A percentile compares a stretch with the other conserved stretches of the same genome.
These are phyloP conservation scores for Pilobolus umbonatus DNA, from an alignment of 192 early-diverging fungal genomes.

Conservation along the genomic window DNA sequence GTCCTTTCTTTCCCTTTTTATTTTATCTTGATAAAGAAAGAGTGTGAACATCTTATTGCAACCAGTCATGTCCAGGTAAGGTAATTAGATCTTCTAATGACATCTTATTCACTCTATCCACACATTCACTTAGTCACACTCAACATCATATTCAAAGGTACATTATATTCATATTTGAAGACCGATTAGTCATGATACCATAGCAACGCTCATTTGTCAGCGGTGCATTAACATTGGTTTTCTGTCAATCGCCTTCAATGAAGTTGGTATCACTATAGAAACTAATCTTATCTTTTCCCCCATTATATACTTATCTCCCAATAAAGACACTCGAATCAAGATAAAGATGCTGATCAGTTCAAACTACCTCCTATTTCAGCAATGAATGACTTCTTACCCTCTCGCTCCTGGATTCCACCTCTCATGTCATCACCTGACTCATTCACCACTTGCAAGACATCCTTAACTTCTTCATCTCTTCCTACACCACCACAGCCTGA, in stretches of 20 bases:
- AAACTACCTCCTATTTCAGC: conserved; percentile 17
- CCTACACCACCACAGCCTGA: conserved; percentile 8
- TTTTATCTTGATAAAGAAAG: neutral
- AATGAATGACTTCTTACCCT: conserved; percentile 9
- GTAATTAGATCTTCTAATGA: neutral
- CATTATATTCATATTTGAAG: conserved; percentile 1
- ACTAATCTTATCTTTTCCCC: neutral
- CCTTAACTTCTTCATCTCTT: neutral
- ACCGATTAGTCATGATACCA: conserved; percentile 1
- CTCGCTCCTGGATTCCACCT: conserved; percentile 13
- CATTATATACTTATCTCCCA: too few species aligned
- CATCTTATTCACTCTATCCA: neutral
- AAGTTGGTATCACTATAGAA: neutral
- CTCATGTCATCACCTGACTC: neutral
- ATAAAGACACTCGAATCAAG: neutral
- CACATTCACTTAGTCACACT: neutral
- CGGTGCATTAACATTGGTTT: conserved; percentile 18
- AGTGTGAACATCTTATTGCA: neutral
- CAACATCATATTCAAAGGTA: conserved; percentile 1
- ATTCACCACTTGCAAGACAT: too few species aligned
- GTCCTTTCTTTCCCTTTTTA: neutral
- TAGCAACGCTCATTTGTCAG: conserved; percentile 10
- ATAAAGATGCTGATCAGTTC: conserved; percentile 3
- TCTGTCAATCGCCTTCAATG: conserved; percentile 11
- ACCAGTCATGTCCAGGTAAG: neutral